Percentiles rank a stretch among this genome's conserved stretches.
Evolutionary conservation across 2,329 filamentous ascomycete genomes (phyloP).

Genomic region (Xylaria sp.): DNA sequence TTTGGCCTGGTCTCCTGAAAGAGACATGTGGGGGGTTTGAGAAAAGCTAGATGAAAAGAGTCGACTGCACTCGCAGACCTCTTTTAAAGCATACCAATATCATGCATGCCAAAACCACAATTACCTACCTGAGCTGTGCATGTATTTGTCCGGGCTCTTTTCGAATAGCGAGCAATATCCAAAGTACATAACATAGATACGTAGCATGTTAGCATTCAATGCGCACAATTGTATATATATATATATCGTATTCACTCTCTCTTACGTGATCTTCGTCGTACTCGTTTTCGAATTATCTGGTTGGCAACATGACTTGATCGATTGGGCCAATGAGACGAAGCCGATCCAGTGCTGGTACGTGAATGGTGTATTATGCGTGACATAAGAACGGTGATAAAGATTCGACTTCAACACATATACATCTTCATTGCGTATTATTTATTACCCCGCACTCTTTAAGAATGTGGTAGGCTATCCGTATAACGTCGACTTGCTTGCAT

Average conservation of each 20-base stretch:
- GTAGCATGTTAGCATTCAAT: slow-evolving; percentile 11
- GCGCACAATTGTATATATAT: slow-evolving; percentile 8
- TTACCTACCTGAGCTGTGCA: slow-evolving; percentile 20
- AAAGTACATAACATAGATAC: slow-evolving; percentile 16
- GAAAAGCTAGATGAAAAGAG: neutral
- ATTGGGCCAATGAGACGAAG: neutral
- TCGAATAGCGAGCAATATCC: slow-evolving; percentile 16
- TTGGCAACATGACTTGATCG: neutral
- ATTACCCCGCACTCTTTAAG: slow-evolving; percentile 6
- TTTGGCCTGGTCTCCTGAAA: neutral
- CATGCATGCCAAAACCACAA: neutral
- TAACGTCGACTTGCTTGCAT: neutral
- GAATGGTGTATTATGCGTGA: neutral
- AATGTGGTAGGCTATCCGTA: neutral
- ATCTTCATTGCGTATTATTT: neutral
- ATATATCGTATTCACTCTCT: slow-evolving; percentile 23
- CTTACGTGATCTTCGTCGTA: slow-evolving; percentile 13
- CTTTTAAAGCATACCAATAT: neutral
- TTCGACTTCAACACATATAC: neutral
- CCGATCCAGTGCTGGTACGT: neutral
- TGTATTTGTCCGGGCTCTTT: slow-evolving; percentile 12
- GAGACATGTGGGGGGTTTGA: neutral
- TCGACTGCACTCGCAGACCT: neutral
- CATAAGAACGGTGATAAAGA: neutral
- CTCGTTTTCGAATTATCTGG: slow-evolving; percentile 16